phyloP scores from a whole-genome alignment of 371 early-diverging fungal species.

The Mucor piriformis region DNA sequence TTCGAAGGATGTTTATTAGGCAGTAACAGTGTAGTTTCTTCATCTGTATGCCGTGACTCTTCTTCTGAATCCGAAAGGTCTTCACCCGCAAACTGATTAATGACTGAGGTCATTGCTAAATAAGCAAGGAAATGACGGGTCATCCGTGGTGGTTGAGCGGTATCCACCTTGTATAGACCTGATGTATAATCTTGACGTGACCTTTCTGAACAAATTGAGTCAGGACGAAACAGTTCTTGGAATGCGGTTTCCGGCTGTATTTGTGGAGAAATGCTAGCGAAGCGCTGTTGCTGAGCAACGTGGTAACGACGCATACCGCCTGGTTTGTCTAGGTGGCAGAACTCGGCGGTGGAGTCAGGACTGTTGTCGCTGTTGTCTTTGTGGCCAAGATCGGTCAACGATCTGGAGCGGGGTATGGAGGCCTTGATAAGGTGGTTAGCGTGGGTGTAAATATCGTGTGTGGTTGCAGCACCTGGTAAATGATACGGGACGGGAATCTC shows the following conservation, averaged over 20 bases:
- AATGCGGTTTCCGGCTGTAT: constrained; percentile 21
- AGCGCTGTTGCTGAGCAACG: constrained; percentile 54
- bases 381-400: constrained; percentile 7
- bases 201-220: constrained; percentile 26
- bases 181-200: constrained; percentile 9
- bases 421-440: constrained; percentile 34
- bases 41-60: constrained; percentile 21
- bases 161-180: constrained; percentile 4
- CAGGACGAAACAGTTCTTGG: constrained; percentile 40
- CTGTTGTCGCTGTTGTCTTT: constrained; percentile 5
- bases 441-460: constrained; percentile 51
- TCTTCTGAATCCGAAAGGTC: constrained; percentile 64
- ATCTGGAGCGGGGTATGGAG: constrained; percentile 7
- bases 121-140: constrained; percentile 73
- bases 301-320: constrained; percentile 77
- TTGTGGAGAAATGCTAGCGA: constrained; percentile 2
- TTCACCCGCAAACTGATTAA: constrained; percentile 79
- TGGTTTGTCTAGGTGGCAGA: constrained; percentile 59
- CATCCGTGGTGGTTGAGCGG: background rate
- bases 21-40: constrained; percentile 34
- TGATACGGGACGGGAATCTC: constrained; percentile 48
- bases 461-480: constrained; percentile 49
- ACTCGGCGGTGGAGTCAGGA: constrained; percentile 22
- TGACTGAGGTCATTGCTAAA: constrained; percentile 58
- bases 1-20: constrained; percentile 5